Conservation (phyloP, 805 yeast genomes). For the Komagataella populi region DNA sequence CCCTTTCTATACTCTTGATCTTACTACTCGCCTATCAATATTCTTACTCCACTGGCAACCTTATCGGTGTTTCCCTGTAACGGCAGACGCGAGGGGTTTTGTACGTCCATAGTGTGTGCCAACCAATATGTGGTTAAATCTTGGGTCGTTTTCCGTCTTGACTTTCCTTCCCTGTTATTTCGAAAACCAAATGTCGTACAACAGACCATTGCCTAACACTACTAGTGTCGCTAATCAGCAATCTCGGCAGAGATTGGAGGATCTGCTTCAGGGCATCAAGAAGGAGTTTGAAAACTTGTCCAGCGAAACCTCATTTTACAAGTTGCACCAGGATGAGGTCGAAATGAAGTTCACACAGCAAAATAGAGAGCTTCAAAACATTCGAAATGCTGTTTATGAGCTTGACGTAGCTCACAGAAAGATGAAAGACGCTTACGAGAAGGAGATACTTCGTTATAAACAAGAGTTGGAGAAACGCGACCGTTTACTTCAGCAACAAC, state of each 20-base stretch:
- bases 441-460: conserved; percentile 76
- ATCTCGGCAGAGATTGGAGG: conserved; percentile 21
- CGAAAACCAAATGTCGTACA: conserved; percentile 3
- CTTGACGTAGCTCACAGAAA: conserved; percentile 88
- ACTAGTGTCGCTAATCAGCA: neutral
- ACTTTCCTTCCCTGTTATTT: neutral
- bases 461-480: conserved; percentile 76
- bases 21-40: neutral
- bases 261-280: conserved; percentile 81
- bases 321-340: conserved; percentile 85
- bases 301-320: conserved; percentile 72
- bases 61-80: neutral
- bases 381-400: conserved; percentile 87
- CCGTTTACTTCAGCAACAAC: conserved; percentile 34
- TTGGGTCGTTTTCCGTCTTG: neutral
- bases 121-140: neutral
- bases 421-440: conserved; percentile 92
- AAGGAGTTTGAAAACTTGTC: conserved; percentile 80
- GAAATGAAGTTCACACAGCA: conserved; percentile 87
- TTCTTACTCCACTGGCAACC: neutral
- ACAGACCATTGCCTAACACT: conserved; percentile 2
- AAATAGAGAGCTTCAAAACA: conserved; percentile 84
- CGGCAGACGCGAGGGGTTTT: neutral
- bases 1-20: neutral
- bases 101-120: neutral